phyloP scores from a whole-genome alignment of 768 basidiomycete genomes.

The Suillus decipiens region DNA sequence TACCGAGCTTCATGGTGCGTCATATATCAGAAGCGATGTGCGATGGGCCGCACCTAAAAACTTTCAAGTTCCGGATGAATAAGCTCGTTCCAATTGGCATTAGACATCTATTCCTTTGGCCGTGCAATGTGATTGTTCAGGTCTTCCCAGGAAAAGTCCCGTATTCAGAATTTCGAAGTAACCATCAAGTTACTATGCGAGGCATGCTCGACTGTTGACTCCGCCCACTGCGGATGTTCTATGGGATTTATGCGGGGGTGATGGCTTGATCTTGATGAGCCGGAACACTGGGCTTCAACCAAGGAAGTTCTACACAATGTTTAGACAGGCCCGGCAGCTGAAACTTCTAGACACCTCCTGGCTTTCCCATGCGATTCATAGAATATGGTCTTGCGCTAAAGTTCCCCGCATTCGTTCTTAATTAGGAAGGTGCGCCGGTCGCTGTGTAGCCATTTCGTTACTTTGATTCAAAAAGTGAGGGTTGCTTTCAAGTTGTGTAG shows the following conservation, averaged over 20 bases:
- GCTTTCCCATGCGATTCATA: background rate
- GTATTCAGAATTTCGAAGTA: conserved; percentile 3
- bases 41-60: conserved; percentile 13
- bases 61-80: conserved; percentile 7
- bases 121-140: background rate
- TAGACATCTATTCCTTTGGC: conserved; percentile 33
- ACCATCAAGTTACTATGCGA: conserved; percentile 1
- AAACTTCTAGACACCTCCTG: conserved; percentile 2
- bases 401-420: too few relatives aligned
- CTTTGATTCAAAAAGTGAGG: too few relatives aligned
- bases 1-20: conserved; percentile 34
- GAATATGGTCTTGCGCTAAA: too few relatives aligned
- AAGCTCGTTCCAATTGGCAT: conserved; percentile 7
- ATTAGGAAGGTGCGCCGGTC: too few relatives aligned
- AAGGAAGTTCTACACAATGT: background rate
- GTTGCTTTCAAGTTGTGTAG: too few relatives aligned
- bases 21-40: conserved; percentile 16
- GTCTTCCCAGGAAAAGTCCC: conserved; percentile 10
- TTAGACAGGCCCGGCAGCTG: conserved; percentile 4
- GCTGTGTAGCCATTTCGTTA: too few relatives aligned
- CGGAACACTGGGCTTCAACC: conserved; percentile 4
- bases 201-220: background rate
- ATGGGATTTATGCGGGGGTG: conserved; percentile 13
- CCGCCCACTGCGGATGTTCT: background rate
- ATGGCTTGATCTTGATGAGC: conserved; percentile 16